Evolutionary conservation across 1,284 basidiomycete genomes (phyloP).

Genomic region (Wolfiporia cocos): DNA sequence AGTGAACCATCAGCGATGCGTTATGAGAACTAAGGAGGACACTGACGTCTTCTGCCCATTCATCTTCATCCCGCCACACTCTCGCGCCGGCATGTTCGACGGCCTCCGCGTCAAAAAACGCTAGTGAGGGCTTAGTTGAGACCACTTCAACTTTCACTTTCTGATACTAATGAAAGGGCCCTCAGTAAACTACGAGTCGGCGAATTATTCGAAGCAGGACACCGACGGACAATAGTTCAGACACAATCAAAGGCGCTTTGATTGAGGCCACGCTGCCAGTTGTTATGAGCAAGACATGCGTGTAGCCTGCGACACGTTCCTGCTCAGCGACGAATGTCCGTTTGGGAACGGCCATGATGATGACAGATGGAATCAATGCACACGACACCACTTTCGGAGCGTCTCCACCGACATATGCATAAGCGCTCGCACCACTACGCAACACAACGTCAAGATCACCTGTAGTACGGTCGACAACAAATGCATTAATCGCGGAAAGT

Average conservation of each 20-base stretch:
- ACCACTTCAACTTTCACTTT: slow-evolving; percentile 83
- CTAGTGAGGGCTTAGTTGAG: slow-evolving; percentile 72
- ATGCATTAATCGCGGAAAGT: too few species aligned
- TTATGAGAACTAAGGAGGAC: neutral
- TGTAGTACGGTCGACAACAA: too few species aligned
- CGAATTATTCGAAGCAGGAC: neutral
- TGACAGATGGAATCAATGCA: neutral
- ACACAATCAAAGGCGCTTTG: slow-evolving; percentile 87
- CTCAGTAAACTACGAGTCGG: neutral
- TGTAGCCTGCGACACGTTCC: slow-evolving; percentile 30
- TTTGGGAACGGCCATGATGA: neutral
- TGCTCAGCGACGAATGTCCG: slow-evolving; percentile 20
- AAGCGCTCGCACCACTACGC: too few species aligned
- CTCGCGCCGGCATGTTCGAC: slow-evolving; percentile 50
- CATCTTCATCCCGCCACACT: slow-evolving; percentile 89
- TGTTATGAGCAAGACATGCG: slow-evolving; percentile 79
- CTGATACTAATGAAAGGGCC: slow-evolving; percentile 40
- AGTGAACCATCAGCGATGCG: neutral
- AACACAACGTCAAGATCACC: too few species aligned
- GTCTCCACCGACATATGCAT: too few species aligned
- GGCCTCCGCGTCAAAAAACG: slow-evolving; percentile 65
- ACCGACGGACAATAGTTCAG: slow-evolving; percentile 67
- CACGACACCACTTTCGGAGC: too few species aligned
- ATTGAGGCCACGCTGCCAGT: slow-evolving; percentile 94
- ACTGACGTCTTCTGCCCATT: slow-evolving; percentile 64